These are phyloP conservation scores for Pseudonitzschia delicatissima DNA, from an alignment of 108 stramenopile species.

Conservation along the genomic window DNA sequence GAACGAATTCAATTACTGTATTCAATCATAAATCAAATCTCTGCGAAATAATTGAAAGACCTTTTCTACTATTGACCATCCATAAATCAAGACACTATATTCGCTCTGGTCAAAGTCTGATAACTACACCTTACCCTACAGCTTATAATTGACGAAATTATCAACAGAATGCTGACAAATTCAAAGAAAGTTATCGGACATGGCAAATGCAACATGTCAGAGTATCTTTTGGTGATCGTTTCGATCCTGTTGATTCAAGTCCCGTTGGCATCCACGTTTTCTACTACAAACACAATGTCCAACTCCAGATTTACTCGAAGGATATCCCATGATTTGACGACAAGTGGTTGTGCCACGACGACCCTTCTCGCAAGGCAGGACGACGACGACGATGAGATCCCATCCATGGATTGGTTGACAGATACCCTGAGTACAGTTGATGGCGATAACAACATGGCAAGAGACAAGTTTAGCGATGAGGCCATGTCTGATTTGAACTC, in stretches of 20 bases:
- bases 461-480: background rate
- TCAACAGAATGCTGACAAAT: too few species aligned
- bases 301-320: background rate
- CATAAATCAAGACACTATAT: too few species aligned
- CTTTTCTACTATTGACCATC: too few species aligned
- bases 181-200: too few species aligned
- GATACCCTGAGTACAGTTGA: constrained; percentile 3
- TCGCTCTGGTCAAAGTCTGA: too few species aligned
- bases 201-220: background rate
- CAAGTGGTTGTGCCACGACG: background rate
- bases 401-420: constrained; percentile 38
- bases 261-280: background rate
- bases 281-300: background rate
- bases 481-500: constrained; percentile 7
- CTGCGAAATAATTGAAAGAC: too few species aligned
- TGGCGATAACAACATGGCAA: background rate
- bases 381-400: constrained; percentile 26
- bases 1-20: too few species aligned
- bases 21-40: too few species aligned
- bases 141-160: too few species aligned
- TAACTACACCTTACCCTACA: too few species aligned
- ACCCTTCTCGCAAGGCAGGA: background rate
- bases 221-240: background rate
- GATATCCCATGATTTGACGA: background rate
- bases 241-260: background rate